Conservation (phyloP, 345 rosid species). For the Atalantia buxifolia region DNA sequence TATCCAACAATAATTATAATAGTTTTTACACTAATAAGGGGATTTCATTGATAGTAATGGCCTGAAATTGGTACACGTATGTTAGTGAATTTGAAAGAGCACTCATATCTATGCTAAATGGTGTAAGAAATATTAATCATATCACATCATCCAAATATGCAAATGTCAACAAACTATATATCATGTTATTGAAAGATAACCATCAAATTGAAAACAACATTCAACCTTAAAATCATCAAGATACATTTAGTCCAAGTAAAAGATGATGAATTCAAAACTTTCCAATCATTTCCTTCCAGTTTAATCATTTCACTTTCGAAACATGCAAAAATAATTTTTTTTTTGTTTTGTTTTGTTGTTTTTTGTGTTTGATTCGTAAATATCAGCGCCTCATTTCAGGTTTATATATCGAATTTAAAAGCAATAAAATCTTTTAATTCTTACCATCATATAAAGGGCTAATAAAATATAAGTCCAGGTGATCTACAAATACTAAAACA, state of each 20-base stretch:
- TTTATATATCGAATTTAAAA: no score
- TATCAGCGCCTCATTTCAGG: no score
- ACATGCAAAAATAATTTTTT: no score
- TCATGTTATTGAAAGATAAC: not conserved
- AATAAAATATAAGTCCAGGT: not conserved
- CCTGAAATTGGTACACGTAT: constrained; percentile 8
- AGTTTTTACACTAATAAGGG: not conserved
- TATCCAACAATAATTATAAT: not conserved
- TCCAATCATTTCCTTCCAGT: not conserved
- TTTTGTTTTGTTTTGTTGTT: no score
- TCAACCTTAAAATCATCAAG: not conserved
- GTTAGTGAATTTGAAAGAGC: constrained; percentile 5
- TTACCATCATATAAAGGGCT: no score
- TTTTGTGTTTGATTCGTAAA: no score
- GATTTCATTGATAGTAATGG: constrained; percentile 6
- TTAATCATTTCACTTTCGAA: not conserved
- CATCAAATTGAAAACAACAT: not conserved
- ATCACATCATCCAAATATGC: not conserved
- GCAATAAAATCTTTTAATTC: not conserved
- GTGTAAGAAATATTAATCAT: not conserved
- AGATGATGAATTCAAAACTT: not conserved
- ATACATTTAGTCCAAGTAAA: not conserved
- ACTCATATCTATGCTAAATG: not conserved
- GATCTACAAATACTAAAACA: not conserved
- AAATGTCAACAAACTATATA: not conserved